Evolutionary conservation across 1,284 basidiomycete species (phyloP), one percentile per base, ranked within the genome.

Genomic region (Papiliotrema flavescens): DNA sequence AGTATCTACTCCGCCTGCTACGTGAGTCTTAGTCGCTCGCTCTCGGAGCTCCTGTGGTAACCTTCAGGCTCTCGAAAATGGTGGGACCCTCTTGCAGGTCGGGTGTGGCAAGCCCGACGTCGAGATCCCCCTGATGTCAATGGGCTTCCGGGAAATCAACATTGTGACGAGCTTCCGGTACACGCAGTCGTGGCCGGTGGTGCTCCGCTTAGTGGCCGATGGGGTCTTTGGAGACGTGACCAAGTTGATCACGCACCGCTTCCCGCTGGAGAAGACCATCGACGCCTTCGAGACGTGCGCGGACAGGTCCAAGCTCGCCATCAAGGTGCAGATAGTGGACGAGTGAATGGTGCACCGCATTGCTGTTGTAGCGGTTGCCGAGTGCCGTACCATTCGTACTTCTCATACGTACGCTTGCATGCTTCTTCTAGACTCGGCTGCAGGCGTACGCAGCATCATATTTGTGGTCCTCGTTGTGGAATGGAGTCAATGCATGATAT

Each of bases 231-330:
- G 74, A 47, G 67, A 76, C 47, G 63, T 77, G n/a, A 69, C 67
- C 48, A 56, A 65, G 47, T 63, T 77, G 37, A 76, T 78, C 53
- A 78, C 76, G 9, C 67, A 70, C 45, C 59, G 62, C 7, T 76
- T 73, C 62, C 70, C 72, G 0, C 43, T 78, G 22, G 76, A 77
- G 53, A 55, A 70, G 59, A 67, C 72, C 3, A 65, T 73, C 50
- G 72, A 76, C 32, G 76, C 76, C 3, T 74, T 78, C 35, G 71
- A 76, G 57, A 71, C 69, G 15, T 67, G 73, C n/a, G 71, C 68
- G 0, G 74, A 77, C 53, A 54, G 71, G 14, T 61, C 57, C 17
- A 65, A 64, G 42, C 62, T 66, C 0, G 60, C 65, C 19, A 76
- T 78, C 70, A 78, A 78, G 64, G 76, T 78, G 3, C 77, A 78